Percentiles rank a stretch among this genome's conserved stretches.
Evolutionary conservation across 1,284 basidiomycete species (phyloP).

Genomic region (Grifola frondosa): DNA sequence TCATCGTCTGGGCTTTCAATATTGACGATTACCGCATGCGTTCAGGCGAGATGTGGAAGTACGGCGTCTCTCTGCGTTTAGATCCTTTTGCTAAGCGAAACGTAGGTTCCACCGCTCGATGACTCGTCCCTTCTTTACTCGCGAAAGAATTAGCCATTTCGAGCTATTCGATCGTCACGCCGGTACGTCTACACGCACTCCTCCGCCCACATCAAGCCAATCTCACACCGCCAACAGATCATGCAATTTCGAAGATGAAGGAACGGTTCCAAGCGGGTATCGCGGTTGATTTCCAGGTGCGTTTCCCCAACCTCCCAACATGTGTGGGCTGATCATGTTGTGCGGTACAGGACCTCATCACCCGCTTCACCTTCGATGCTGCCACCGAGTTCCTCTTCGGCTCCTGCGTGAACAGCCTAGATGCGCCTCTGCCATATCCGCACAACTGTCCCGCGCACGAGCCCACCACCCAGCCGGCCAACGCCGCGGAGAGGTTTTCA

Average conservation of each 20-base stretch:
- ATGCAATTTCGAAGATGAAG: constrained; percentile 17
- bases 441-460: constrained; percentile 9
- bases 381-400: constrained; percentile 45
- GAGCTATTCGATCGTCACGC: constrained; percentile 18
- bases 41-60: constrained; percentile 32
- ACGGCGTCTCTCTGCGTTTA: not conserved
- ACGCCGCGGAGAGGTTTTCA: constrained; percentile 35
- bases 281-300: constrained; percentile 19
- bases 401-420: constrained; percentile 35
- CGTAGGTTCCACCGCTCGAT: constrained; percentile 31
- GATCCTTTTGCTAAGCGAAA: not conserved
- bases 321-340: too few relatives aligned
- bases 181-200: not conserved
- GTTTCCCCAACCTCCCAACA: not conserved
- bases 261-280: constrained; percentile 16
- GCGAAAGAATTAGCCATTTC: constrained; percentile 19
- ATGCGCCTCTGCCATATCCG: constrained; percentile 32
- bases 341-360: constrained; percentile 31
- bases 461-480: not conserved
- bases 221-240: constrained; percentile 1
- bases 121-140: constrained; percentile 26
- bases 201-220: not conserved
- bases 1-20: not conserved
- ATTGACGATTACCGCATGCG: not conserved
- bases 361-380: constrained; percentile 41